A percentile compares a stretch with the other conserved stretches of the same genome.
Evolutionary conservation across 176 grass and related monocot species (phyloP).

Genomic region (Hordeum vulgare): MorexV3_pseudomolecules_assembly NC_058519.1:535895845-535896344

Average conservation of each 20-base stretch:
- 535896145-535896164: background rate
- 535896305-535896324: background rate
- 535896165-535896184: background rate
- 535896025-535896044: background rate
- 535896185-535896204: background rate
- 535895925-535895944: constrained; percentile 90
- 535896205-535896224: background rate
- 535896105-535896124: background rate
- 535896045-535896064: background rate
- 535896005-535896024: background rate
- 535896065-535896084: background rate
- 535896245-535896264: background rate
- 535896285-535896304: background rate
- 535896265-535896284: background rate
- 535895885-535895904: background rate
- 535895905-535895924: constrained; percentile 62
- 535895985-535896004: constrained; percentile 2
- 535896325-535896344: background rate
- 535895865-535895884: background rate
- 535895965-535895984: constrained; percentile 58
- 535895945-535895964: constrained; percentile 93
- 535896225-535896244: background rate
- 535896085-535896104: background rate
- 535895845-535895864: background rate
- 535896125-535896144: background rate